These are phyloP conservation scores for Pythium aristosporum DNA, from an alignment of 352 stramenopile genomes.

Conservation along the genomic window DNA sequence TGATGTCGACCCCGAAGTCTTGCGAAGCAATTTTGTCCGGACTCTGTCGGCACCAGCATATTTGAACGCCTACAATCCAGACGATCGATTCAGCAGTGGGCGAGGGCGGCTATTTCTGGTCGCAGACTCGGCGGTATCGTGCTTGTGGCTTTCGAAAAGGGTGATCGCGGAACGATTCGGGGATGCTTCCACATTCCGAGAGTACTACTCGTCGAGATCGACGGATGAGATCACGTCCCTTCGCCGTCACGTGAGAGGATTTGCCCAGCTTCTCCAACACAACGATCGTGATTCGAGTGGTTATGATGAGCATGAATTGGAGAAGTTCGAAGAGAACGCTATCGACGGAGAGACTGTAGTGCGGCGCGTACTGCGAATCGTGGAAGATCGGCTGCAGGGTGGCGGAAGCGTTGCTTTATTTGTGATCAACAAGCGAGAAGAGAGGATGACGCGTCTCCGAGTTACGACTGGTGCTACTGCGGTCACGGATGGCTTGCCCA, in stretches of 20 bases:
- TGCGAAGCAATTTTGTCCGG: neutral
- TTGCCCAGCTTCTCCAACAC: neutral
- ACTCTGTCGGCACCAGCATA: slow-evolving; percentile 1
- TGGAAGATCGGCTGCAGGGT: neutral
- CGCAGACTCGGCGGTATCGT: slow-evolving; percentile 1
- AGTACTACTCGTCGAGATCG: neutral
- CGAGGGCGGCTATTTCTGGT: neutral
- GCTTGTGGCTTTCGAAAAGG: neutral
- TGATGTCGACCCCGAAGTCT: neutral
- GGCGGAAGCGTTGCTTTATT: slow-evolving; percentile 2
- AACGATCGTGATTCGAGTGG: neutral
- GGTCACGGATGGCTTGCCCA: neutral
- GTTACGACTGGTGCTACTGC: neutral
- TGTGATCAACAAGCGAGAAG: neutral
- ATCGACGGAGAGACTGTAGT: neutral
- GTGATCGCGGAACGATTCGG: neutral
- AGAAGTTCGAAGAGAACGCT: neutral
- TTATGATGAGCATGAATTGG: neutral
- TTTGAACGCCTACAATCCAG: neutral
- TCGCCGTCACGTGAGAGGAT: neutral
- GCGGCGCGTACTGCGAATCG: slow-evolving; percentile 1
- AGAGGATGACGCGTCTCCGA: slow-evolving; percentile 3
- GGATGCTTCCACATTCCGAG: neutral
- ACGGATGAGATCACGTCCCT: neutral
- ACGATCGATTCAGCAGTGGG: neutral